Evolutionary conservation across 164 flowering plant species (phyloP), one percentile per base, ranked within the genome.

Genomic region (Vitis labrusca): DNA sequence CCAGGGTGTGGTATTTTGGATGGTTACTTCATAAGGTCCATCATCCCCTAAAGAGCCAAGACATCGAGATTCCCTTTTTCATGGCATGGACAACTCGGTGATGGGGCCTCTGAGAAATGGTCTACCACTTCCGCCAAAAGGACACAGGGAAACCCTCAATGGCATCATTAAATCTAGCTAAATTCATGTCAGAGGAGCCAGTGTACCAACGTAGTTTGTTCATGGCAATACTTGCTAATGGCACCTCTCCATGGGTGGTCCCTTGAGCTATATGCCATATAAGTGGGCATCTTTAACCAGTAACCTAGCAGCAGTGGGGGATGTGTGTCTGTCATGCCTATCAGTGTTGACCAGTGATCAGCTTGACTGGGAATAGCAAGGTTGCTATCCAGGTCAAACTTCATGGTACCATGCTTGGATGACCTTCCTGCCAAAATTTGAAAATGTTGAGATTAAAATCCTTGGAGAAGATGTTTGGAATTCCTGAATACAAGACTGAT

Each of bases 251-350:
- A 0, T 93, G 83, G 0, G 95, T 91, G 0, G 88, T 86, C 17
- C 97, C 97, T 37, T 65, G 23, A 3, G 81, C 95, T 23, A 23
- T 2, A 90, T 8, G 12, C 91, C 93, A 48, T 78, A 86, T 1
- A 90, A 54, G 79, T 84, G 84, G 1, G 92, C 95, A 0, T 77
- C 82, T 0, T n/a, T 9, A 3, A 92, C 89, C 0, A 71, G 1
- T 0, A 5, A 15, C 0, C 95, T 95, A 1, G 89, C 93, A 0
- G 78, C 88, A 0, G 86, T 92, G 10, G 95, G 90, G 16, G 95
- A 64, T 1, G 92, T 90, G 84, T 92, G 97, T 4, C 90, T 85
- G 17, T 95, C 97, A 32, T 92, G 97, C 16, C 97, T 95, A 0
- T 83, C 83, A 0, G 14, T 1, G 74, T 92, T 95, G 0, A 59